Conservation (phyloP, 2,329 filamentous ascomycete genomes). For the Fusarium phyllophilum region DNA sequence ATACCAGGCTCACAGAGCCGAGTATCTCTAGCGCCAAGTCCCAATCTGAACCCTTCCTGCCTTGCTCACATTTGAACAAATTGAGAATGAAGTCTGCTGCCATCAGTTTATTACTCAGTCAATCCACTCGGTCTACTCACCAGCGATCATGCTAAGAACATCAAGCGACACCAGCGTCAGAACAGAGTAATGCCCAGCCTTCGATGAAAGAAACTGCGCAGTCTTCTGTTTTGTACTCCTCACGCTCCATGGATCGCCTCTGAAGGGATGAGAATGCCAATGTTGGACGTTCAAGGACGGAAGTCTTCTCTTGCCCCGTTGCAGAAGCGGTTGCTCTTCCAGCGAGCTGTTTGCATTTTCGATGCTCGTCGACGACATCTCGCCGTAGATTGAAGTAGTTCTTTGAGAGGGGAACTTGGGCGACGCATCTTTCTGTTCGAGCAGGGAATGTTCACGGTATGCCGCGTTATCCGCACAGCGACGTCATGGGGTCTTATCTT, state of each 20-base stretch:
- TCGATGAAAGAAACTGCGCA: not conserved
- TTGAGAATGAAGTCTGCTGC: not conserved
- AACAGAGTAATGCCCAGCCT: slow-evolving; percentile 7
- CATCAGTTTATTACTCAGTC: rapidly evolving
- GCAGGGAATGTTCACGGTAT: not conserved
- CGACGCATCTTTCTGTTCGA: rapidly evolving
- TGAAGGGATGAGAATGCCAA: slow-evolving; percentile 11
- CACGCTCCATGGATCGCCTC: not conserved
- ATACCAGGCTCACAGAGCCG: not conserved
- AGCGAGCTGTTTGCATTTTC: not conserved
- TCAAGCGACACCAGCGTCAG: slow-evolving; percentile 3
- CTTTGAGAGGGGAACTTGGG: rapidly evolving
- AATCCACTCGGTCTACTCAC: rapidly evolving
- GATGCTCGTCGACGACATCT: not conserved
- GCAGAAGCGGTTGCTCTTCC: not conserved
- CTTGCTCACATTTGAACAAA: slow-evolving; percentile 10
- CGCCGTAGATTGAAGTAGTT: rapidly evolving
- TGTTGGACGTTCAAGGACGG: slow-evolving; percentile 10
- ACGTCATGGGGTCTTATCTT: not conserved
- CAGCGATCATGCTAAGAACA: slow-evolving; percentile 21
- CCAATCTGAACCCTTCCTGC: not conserved
- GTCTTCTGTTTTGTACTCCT: not conserved
- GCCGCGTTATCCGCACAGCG: not conserved
- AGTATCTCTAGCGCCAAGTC: not conserved
- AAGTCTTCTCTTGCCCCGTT: not conserved